Conservation (phyloP, 495 filamentous ascomycete species). For the Gamarada debralockiae region DNA sequence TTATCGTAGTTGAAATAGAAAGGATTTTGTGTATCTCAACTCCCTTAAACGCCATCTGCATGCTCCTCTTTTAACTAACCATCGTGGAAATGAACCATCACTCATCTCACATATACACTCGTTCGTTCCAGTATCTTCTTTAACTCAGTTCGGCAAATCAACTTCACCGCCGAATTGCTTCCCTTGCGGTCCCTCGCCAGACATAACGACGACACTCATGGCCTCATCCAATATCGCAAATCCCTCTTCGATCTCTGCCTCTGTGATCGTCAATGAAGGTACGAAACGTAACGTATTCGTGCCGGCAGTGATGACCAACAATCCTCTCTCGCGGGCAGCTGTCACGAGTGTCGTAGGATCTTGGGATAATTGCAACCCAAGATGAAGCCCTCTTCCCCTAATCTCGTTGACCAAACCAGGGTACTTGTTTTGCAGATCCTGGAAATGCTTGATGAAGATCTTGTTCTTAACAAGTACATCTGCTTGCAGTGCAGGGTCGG, state of each 20-base stretch:
- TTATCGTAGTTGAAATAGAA: too few relatives aligned
- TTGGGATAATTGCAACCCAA: conserved; percentile 75
- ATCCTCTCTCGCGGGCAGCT: conserved; percentile 80
- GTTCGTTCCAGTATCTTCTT: too few relatives aligned
- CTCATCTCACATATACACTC: neutral
- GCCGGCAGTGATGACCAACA: conserved; percentile 89
- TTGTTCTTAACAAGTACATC: conserved; percentile 60
- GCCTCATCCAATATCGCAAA: conserved; percentile 74
- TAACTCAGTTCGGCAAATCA: conserved; percentile 9
- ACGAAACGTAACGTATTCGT: conserved; percentile 86
- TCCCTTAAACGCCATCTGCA: neutral
- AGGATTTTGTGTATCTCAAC: conserved; percentile 4
- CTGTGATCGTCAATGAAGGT: conserved; percentile 72
- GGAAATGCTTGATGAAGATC: conserved; percentile 62
- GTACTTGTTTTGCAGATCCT: conserved; percentile 57
- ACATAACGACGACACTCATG: conserved; percentile 34
- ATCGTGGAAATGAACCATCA: neutral
- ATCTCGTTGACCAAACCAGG: conserved; percentile 73
- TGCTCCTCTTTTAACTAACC: too few relatives aligned
- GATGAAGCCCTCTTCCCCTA: conserved; percentile 76
- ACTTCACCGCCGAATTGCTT: conserved; percentile 4
- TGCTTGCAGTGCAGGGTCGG: conserved; percentile 58
- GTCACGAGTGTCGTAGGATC: conserved; percentile 70
- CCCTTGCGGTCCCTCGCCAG: conserved; percentile 1
- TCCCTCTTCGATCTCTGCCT: conserved; percentile 72